Evolutionary conservation across 2,329 filamentous ascomycete species (phyloP).

Genomic region (Fonsecaea nubica): DNA sequence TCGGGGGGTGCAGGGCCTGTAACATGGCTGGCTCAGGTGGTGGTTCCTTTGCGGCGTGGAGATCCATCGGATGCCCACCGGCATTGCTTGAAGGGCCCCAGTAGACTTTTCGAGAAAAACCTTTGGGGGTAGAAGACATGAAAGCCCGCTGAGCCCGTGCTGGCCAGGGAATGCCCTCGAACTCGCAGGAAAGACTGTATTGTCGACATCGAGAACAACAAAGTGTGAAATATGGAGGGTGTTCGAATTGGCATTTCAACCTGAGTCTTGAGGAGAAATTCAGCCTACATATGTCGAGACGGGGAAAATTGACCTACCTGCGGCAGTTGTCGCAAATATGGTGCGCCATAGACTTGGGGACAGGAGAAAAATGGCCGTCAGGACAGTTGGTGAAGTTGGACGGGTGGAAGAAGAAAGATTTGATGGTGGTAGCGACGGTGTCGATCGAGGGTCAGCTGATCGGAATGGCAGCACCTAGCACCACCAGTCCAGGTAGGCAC

Average conservation of each 20-base stretch:
- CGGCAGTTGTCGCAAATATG: conserved; percentile 11
- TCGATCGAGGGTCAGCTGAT: not conserved
- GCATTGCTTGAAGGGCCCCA: conserved; percentile 24
- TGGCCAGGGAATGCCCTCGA: conserved; percentile 6
- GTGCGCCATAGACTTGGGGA: not conserved
- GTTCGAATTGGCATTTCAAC: conserved; percentile 11
- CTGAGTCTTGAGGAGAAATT: not conserved
- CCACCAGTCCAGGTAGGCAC: not conserved
- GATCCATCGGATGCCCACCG: conserved; percentile 13
- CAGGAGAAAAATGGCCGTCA: not conserved
- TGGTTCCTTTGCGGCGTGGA: not conserved
- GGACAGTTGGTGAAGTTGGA: not conserved
- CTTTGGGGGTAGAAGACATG: conserved; percentile 6
- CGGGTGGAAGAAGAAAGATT: not conserved
- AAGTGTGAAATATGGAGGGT: conserved; percentile 1
- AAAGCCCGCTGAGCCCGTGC: conserved; percentile 9
- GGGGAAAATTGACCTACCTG: not conserved
- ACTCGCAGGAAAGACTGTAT: conserved; percentile 10
- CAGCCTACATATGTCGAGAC: not conserved
- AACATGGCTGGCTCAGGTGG: conserved; percentile 5
- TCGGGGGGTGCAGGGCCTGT: not conserved
- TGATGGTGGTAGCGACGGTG: not conserved
- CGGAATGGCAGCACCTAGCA: not conserved
- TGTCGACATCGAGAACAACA: conserved; percentile 4
- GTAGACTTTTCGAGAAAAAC: conserved; percentile 7